phyloP scores from a whole-genome alignment of 2,329 filamentous ascomycete species.

The Teratosphaeriaceae sp. region DNA sequence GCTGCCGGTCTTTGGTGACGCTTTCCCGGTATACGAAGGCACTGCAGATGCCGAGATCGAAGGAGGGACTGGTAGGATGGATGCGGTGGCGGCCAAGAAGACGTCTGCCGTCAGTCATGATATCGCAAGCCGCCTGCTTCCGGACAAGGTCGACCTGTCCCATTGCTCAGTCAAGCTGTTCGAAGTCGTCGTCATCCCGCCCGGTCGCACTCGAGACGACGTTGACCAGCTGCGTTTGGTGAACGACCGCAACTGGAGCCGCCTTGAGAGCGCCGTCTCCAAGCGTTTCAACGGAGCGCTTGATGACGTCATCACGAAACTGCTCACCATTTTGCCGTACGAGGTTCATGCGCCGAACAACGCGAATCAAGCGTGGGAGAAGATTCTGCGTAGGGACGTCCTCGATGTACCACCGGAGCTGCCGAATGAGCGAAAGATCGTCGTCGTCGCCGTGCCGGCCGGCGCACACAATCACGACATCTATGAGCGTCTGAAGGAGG shows the following conservation, averaged over 20 bases:
- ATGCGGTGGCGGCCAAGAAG: neutral
- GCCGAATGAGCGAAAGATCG: neutral
- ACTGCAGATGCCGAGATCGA: neutral
- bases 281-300: neutral
- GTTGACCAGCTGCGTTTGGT: neutral
- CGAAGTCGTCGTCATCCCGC: neutral
- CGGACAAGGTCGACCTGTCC: neutral
- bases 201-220: neutral
- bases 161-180: no score
- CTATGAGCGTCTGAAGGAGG: slow-evolving; percentile 9
- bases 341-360: neutral
- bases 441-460: neutral
- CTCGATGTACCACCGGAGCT: neutral
- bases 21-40: neutral
- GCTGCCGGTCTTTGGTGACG: neutral
- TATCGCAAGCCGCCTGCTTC: no score
- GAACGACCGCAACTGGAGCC: neutral
- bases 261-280: neutral
- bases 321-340: neutral
- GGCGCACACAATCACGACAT: slow-evolving; percentile 1
- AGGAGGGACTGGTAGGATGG: neutral
- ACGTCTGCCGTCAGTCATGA: neutral
- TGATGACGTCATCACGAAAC: neutral
- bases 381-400: neutral
- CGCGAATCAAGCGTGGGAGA: neutral